Conservation (phyloP, 352 stramenopile species). For the Phytophthora fragariae region DNA sequence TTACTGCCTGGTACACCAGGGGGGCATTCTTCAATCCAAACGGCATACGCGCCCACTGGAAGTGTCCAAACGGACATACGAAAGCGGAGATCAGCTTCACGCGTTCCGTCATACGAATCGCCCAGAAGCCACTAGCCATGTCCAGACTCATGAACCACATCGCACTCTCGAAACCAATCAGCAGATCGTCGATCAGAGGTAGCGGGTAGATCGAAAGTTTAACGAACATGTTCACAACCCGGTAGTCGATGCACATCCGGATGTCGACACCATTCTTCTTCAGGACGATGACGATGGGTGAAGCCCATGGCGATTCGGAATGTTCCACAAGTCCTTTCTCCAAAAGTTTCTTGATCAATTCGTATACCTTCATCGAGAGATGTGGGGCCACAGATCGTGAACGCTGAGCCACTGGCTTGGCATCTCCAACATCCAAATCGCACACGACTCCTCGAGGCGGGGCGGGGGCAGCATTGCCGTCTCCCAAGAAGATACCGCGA, state of each 20-base stretch:
- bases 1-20: conserved; percentile 14
- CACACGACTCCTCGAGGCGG: neutral
- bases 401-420: neutral
- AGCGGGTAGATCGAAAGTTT: conserved; percentile 19
- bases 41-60: conserved; percentile 17
- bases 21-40: conserved; percentile 36
- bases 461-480: neutral
- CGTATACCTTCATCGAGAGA: conserved; percentile 9
- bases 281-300: conserved; percentile 1
- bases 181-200: too few species aligned
- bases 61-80: conserved; percentile 35
- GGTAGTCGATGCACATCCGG: conserved; percentile 36
- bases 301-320: neutral
- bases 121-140: conserved; percentile 33
- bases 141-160: conserved; percentile 31
- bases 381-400: neutral
- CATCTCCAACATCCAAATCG: neutral
- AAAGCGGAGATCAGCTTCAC: conserved; percentile 28
- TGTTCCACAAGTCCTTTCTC: conserved; percentile 2
- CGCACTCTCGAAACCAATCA: too few species aligned
- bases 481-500: neutral
- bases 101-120: conserved; percentile 16
- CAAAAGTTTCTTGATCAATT: conserved; percentile 9
- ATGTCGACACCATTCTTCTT: conserved; percentile 21
- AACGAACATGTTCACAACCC: conserved; percentile 21